A percentile compares a stretch with the other conserved stretches of the same genome.
Evolutionary conservation across 2,329 filamentous ascomycete genomes (phyloP).

Genomic region (Cordyceps cateniannulata): DNA sequence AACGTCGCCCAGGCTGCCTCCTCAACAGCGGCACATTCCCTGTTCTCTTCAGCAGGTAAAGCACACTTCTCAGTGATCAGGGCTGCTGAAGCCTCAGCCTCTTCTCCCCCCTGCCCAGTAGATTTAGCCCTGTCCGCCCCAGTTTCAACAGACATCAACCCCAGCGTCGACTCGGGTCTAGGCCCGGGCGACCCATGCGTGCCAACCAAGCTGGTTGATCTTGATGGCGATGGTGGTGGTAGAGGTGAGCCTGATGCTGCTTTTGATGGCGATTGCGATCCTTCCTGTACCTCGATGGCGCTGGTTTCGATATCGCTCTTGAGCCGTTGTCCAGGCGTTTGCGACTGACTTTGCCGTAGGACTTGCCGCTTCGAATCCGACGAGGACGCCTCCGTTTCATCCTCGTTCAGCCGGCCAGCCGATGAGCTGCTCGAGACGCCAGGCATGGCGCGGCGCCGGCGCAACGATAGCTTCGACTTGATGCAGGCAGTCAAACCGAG

Average conservation of each 20-base stretch:
- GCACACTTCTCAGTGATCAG: background rate
- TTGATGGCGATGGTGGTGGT: background rate
- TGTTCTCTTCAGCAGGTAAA: background rate
- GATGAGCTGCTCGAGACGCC: slow-evolving; percentile 11
- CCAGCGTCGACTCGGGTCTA: background rate
- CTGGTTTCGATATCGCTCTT: background rate
- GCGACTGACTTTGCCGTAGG: background rate
- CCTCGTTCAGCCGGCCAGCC: slow-evolving; percentile 9
- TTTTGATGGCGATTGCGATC: background rate
- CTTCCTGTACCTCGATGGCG: background rate
- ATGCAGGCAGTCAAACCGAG: slow-evolving; percentile 39
- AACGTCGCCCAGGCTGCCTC: background rate
- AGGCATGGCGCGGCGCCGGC: slow-evolving; percentile 11
- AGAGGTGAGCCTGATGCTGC: background rate
- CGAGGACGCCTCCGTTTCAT: slow-evolving; percentile 4
- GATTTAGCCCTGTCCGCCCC: background rate
- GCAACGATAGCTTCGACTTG: slow-evolving; percentile 26
- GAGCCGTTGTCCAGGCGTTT: background rate
- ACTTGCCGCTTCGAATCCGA: background rate
- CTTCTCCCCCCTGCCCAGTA: background rate
- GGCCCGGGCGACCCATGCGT: background rate
- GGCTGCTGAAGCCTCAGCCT: background rate
- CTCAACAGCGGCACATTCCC: background rate
- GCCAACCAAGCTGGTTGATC: background rate
- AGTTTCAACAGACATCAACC: background rate